Conservation (phyloP, 2,329 filamentous ascomycete genomes). For the Arthrinium puccinioides region DNA sequence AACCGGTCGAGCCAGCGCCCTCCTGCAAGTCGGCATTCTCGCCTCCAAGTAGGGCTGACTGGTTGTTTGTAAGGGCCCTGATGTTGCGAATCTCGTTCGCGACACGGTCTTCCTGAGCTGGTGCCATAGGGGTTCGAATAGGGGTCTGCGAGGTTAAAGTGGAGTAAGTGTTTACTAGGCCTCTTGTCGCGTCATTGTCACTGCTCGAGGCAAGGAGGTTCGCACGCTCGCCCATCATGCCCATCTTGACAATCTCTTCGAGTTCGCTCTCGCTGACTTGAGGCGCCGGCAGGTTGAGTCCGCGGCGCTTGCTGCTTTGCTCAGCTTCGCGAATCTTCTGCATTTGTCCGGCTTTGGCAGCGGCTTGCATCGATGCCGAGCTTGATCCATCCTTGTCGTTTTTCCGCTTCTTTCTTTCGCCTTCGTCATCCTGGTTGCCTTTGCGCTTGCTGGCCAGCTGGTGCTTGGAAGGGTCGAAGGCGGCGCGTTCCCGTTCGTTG, state of each 20-base stretch:
- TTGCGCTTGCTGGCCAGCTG: slow-evolving; percentile 90
- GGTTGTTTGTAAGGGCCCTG: slow-evolving; percentile 81
- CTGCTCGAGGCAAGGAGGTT: slow-evolving; percentile 66
- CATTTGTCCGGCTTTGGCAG: slow-evolving; percentile 86
- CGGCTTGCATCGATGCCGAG: slow-evolving; percentile 76
- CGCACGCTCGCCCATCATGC: slow-evolving; percentile 83
- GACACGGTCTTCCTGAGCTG: slow-evolving; percentile 89
- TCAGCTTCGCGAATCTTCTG: slow-evolving; percentile 94
- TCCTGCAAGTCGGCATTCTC: slow-evolving; percentile 89
- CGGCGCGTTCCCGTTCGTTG: slow-evolving; percentile 78
- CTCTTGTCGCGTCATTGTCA: slow-evolving; percentile 78
- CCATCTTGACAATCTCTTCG: slow-evolving; percentile 98
- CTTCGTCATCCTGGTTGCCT: slow-evolving; percentile 78
- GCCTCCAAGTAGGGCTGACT: slow-evolving; percentile 86
- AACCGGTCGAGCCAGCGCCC: slow-evolving; percentile 74
- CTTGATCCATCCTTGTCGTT: slow-evolving; percentile 76
- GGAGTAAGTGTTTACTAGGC: slow-evolving; percentile 81
- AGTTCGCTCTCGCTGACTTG: slow-evolving; percentile 90
- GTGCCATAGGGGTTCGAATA: slow-evolving; percentile 84
- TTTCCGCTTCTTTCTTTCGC: slow-evolving; percentile 77
- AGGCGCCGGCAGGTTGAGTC: slow-evolving; percentile 76
- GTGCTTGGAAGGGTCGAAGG: slow-evolving; percentile 88
- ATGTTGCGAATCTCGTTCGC: slow-evolving; percentile 97
- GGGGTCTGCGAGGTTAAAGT: slow-evolving; percentile 74
- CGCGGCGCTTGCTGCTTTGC: slow-evolving; percentile 85